phyloP scores from a whole-genome alignment of 2,329 filamentous ascomycete species.

The Diplocarpon mali region DNA sequence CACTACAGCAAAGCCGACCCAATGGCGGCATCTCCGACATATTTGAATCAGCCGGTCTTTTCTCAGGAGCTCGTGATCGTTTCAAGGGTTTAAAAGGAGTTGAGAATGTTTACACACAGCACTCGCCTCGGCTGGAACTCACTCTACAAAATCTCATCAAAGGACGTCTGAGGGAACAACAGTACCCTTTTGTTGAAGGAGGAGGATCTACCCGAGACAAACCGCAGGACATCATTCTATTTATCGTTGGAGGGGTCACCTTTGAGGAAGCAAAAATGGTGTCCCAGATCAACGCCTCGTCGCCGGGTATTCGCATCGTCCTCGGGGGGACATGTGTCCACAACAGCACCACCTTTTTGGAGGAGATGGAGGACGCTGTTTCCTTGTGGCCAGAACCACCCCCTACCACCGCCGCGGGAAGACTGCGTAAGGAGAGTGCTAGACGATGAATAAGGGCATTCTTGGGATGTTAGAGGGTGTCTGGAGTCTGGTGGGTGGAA shows the following conservation, averaged over 20 bases:
- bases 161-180: conserved; percentile 71
- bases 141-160: conserved; percentile 92
- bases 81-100: conserved; percentile 95
- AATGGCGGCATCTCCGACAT: conserved; percentile 76
- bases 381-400: conserved; percentile 68
- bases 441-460: conserved; percentile 16
- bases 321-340: conserved; percentile 81
- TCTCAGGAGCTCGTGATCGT: conserved; percentile 74
- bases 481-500: conserved; percentile 2
- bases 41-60: conserved; percentile 85
- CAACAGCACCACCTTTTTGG: conserved; percentile 78
- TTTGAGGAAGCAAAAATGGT: conserved; percentile 97
- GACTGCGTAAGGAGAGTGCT: conserved; percentile 27
- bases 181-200: conserved; percentile 90
- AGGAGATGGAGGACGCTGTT: conserved; percentile 85
- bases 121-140: conserved; percentile 76
- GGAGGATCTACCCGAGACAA: conserved; percentile 82
- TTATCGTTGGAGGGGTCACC: conserved; percentile 85
- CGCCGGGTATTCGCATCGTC: conserved; percentile 79
- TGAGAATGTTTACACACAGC: conserved; percentile 97
- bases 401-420: conserved; percentile 26
- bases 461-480: not conserved
- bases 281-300: conserved; percentile 85
- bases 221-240: conserved; percentile 91
- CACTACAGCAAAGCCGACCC: conserved; percentile 67